Evolutionary conservation across 2,329 filamentous ascomycete genomes (phyloP), one percentile per base, ranked within the genome.

Genomic region (Colletotrichum sp.): DNA sequence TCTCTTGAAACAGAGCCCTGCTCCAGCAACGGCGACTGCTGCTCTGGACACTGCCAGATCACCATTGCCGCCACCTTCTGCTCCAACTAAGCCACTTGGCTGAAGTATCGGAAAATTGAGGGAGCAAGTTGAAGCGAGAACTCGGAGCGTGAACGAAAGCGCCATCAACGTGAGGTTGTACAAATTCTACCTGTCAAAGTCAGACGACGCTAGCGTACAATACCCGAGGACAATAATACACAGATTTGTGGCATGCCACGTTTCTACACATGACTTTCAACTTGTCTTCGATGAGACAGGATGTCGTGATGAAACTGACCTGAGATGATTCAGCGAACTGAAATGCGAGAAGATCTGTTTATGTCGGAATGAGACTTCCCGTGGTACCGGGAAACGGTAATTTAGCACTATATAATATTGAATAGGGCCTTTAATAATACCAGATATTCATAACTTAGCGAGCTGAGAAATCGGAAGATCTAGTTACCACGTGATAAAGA

Each of bases 11-110:
- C 27, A 28, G 61, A 65, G 25, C 32, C 61, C 32, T 65, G 61
- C 61, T 4, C 32, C 34, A 65, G 61, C 61, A 34, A 34, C 32
- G 34, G 32, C 34, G 61, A 65, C 25, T 44, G 61, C 22, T 65
- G 61, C 61, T n/a, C 61, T 19, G 34, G 61, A 19, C 61, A 65
- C 61, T 65, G 34, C 34, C 13, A 65, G 32, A 32, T 64, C 34
- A 64, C 61, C 5, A 64, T 64, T 27, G 61, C 61, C 61, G 61
- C 61, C 5, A 64, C 61, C 6, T 64, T 16, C 22, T 64, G 61
- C 22, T 44, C 34, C 12, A 22, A 22, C 27, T 59, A 12, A 59
- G 55, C 1, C 55, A 30, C 44, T 22, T 13, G 44, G 44, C 6
- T 52, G 12, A 12, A 25, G 3, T 8, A 22, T 25, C 44, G 12